Conservation (phyloP, 257 asterid species). For the Jacaranda copaia region DNA sequence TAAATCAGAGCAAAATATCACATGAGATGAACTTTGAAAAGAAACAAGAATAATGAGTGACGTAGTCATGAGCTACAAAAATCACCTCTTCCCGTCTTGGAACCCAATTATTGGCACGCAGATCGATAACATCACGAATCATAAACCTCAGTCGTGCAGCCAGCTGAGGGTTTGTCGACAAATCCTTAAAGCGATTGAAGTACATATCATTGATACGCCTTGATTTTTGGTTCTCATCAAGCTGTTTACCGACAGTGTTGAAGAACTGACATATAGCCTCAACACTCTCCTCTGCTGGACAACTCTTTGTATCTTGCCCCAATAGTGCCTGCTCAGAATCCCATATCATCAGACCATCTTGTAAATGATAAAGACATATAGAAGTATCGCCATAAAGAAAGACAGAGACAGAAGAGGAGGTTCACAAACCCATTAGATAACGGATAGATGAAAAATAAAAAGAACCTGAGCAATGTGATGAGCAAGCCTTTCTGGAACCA, state of each 20-base stretch:
- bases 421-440: not conserved
- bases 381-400: constrained; percentile 7
- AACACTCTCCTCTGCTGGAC: constrained; percentile 96
- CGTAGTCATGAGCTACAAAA: not conserved
- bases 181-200: constrained; percentile 77
- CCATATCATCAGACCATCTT: constrained; percentile 28
- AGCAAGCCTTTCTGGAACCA: constrained; percentile 96
- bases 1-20: constrained; percentile 13
- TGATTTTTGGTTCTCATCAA: constrained; percentile 81
- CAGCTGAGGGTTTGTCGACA: constrained; percentile 78
- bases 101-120: constrained; percentile 84
- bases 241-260: constrained; percentile 91
- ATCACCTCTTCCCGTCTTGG: constrained; percentile 97
- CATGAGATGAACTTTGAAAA: constrained; percentile 2
- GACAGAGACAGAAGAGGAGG: not conserved
- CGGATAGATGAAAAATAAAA: not conserved
- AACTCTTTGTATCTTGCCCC: constrained; percentile 69
- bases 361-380: constrained; percentile 9
- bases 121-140: constrained; percentile 86
- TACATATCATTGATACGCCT: constrained; percentile 75
- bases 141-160: constrained; percentile 82
- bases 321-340: constrained; percentile 68
- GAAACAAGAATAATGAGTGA: not conserved
- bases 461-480: constrained; percentile 97
- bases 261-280: constrained; percentile 99